Evolutionary conservation across 495 filamentous ascomycete genomes (phyloP).

Genomic region (Penicillium chermesinum): DNA sequence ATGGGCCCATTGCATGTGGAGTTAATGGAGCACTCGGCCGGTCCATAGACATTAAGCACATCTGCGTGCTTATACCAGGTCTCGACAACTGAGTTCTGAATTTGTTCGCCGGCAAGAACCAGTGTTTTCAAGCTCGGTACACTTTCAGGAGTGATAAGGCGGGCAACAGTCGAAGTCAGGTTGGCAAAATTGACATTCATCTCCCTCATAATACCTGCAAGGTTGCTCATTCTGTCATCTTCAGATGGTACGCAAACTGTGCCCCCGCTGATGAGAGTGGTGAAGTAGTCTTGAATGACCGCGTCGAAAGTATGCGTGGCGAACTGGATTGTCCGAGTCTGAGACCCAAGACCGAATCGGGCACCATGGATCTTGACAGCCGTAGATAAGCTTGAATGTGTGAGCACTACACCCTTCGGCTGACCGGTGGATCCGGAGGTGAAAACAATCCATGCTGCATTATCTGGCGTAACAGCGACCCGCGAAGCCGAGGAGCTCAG

Average conservation of each 20-base stretch:
- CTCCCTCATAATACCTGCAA: neutral
- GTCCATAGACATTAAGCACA: neutral
- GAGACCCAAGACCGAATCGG: neutral
- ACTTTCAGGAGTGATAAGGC: neutral
- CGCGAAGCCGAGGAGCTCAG: neutral
- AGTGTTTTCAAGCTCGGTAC: neutral
- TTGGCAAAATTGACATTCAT: neutral
- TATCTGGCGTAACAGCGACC: neutral
- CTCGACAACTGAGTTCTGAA: neutral
- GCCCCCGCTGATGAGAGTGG: neutral
- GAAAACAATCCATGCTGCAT: neutral
- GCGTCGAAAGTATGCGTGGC: neutral
- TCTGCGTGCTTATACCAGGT: neutral
- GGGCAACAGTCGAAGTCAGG: neutral
- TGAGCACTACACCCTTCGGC: constrained; percentile 1
- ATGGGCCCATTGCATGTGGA: neutral
- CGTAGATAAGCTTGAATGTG: neutral
- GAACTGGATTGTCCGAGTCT: neutral
- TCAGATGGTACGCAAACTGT: constrained; percentile 1
- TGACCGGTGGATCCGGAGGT: constrained; percentile 2
- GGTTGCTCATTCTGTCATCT: neutral
- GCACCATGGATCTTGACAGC: neutral
- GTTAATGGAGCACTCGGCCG: neutral
- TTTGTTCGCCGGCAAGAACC: neutral
- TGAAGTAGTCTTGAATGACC: neutral